Base-by-base conservation (phyloP, 2,329 filamentous ascomycete genomes). In the Colletotrichum sp. region DNA sequence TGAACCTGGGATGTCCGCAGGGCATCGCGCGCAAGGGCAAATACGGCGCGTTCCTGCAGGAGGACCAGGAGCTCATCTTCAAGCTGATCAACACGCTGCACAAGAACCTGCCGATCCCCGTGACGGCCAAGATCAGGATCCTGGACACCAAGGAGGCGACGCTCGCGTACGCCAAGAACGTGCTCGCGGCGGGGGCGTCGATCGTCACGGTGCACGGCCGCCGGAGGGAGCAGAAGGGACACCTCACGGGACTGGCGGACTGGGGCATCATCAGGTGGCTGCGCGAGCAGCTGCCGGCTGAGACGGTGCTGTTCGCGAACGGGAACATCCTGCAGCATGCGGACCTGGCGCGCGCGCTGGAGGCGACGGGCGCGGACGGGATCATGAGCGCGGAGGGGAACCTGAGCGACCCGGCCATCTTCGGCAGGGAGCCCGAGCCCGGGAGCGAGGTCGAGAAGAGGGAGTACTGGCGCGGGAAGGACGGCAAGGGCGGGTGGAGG, bases 371-470 rank as follows among this genome's bases (percentile, higher is more conserved):
- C 1, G 96, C 93, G 3, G 97, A 99, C 83, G 97, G 91, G 21
- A 92, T 99, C 68, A 99, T 99, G 97, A 96, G 94, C 79, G 97
- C 97, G 7, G 97, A 99, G 85, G 97, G 96, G 1, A 98, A 98
- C 82, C 89, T 99, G 1, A 96, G 95, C 81, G 95, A 99, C 82
- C 97, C 97, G 0, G 93, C 92, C 3, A 94, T 99, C 59, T 99
- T 99, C 82, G 92, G 93, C 16, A 86, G 88, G 36, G 89, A 92
- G 18, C 95, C 95, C 0, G 83, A 90, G 1, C 81, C 87, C 0
- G 94, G 93, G 0, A 44, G 64, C 7, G 74, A 76, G 59, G 84
- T 92, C 63, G 92, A 95, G 83, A 92, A 92, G 0, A 89, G 94
- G 75, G 96, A 98, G 81, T 99, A 97, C 84, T 99, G 96, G 96